Base-by-base conservation (phyloP, 441 rosid species). In the Aquilaria agallochum region DNA sequence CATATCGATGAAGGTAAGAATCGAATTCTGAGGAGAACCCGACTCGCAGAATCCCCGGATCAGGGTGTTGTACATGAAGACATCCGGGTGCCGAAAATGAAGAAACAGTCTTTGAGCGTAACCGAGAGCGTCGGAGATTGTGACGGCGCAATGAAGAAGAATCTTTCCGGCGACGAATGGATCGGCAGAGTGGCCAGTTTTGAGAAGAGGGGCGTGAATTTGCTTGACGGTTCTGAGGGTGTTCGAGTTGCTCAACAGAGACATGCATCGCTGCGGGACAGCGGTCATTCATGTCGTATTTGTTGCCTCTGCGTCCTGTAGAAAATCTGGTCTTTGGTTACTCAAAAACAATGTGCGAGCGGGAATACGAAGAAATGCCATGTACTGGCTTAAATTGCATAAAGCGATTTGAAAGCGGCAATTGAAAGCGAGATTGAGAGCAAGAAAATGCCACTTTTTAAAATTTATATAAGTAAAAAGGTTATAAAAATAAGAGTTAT, bases 31-130 rank as follows among this genome's bases (percentile, higher is more conserved):
- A 1, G 96, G 89, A 11, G 52, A 30, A 2, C 71, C 77, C 2
- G 93, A 78, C 49, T 82, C 84, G 4, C 80, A 74, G 54, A 84
- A 76, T 14, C 88, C 97, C 30, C 95, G 80, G 53, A 88, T 72
- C 47, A 90, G 78, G 9, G 87, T 69, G 59, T 90, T 90, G 79
- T 77, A 80, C 91, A 88, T 86, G 83, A 88, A 88, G 5, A 75
- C 80, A 72, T 86, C 88, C 2, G 90, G 90, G 20, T 72, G 58
- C 2, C 73, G 85, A 50, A 70, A 72, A 68, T 75, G 65, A 75
- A 71, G 62, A 61, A 88, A 75, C 63, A 90, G 71, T 50, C 72
- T 65, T 31, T 47, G 59, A 60, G 90, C 92, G 59, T 88, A 79
- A 32, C 71, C 74, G 46, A 87, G 71, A 62, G 83, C 78, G 51